A percentile compares a stretch with the other conserved stretches of the same genome.
Evolutionary conservation across 768 basidiomycete species (phyloP).

Genomic region (Galerina marginata): DNA sequence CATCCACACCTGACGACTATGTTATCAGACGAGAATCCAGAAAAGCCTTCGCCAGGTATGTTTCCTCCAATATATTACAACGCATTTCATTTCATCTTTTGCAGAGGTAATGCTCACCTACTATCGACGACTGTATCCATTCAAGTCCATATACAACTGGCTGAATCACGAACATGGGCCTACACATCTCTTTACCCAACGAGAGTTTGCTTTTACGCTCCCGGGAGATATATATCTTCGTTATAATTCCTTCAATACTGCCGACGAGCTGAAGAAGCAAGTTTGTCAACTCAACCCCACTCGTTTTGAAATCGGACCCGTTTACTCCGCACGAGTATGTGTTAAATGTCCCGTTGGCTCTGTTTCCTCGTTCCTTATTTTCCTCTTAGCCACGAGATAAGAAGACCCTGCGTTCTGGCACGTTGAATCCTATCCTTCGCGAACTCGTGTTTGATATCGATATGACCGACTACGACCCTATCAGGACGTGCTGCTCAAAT

Average conservation of each 20-base stretch:
- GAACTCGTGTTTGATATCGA: constrained; percentile 99
- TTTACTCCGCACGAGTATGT: constrained; percentile 86
- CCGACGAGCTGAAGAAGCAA: constrained; percentile 92
- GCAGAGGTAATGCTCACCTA: constrained; percentile 64
- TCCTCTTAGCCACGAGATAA: constrained; percentile 80
- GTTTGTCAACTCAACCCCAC: constrained; percentile 84
- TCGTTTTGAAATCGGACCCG: constrained; percentile 96
- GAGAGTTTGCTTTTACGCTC: constrained; percentile 96
- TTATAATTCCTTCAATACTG: constrained; percentile 87
- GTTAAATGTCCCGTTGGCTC: neutral
- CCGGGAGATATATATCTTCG: constrained; percentile 91
- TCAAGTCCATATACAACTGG: constrained; percentile 93
- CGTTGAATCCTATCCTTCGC: constrained; percentile 79
- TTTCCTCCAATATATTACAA: neutral
- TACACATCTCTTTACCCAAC: constrained; percentile 83
- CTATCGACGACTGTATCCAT: constrained; percentile 92
- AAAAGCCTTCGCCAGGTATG: constrained; percentile 29
- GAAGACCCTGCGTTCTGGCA: constrained; percentile 70
- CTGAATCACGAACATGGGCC: constrained; percentile 89
- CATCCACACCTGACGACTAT: neutral
- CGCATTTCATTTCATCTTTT: neutral
- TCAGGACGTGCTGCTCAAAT: constrained; percentile 93
- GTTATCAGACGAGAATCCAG: constrained; percentile 3
- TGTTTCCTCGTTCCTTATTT: neutral
- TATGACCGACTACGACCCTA: constrained; percentile 98